Evolutionary conservation across 2,329 filamentous ascomycete genomes (phyloP).

Genomic region (Fusarium nematophilum): DNA sequence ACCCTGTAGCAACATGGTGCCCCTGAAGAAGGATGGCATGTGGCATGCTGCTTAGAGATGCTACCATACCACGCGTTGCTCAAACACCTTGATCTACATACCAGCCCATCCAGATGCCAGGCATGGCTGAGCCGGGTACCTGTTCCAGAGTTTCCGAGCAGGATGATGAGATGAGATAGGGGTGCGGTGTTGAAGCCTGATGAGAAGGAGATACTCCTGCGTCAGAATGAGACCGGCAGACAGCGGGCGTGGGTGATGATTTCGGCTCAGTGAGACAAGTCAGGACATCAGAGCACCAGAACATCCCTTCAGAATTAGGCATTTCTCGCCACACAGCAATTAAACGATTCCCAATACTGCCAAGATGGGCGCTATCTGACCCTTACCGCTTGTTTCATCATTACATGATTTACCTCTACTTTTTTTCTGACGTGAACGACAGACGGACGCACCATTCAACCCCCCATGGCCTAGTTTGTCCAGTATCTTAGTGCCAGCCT

Average conservation of each 20-base stretch:
- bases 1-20: constrained; percentile 13
- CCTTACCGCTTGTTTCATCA: constrained; percentile 38
- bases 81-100: constrained; percentile 29
- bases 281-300: constrained; percentile 11
- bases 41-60: constrained; percentile 15
- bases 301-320: constrained; percentile 7
- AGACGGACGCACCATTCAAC: not conserved
- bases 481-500: constrained; percentile 20
- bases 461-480: constrained; percentile 30
- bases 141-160: constrained; percentile 14
- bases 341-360: constrained; percentile 28
- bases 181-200: not conserved
- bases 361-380: constrained; percentile 32
- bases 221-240: not conserved
- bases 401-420: constrained; percentile 18
- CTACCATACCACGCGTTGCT: constrained; percentile 7
- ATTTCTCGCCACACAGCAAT: constrained; percentile 38
- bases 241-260: constrained; percentile 17
- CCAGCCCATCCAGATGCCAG: constrained; percentile 1
- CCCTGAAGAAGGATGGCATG: constrained; percentile 9
- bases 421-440: not conserved
- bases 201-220: not conserved
- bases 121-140: constrained; percentile 10
- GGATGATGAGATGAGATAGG: not conserved
- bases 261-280: constrained; percentile 27